Conservation (phyloP, 257 asterid genomes). For the Solanum okadae region DNA sequence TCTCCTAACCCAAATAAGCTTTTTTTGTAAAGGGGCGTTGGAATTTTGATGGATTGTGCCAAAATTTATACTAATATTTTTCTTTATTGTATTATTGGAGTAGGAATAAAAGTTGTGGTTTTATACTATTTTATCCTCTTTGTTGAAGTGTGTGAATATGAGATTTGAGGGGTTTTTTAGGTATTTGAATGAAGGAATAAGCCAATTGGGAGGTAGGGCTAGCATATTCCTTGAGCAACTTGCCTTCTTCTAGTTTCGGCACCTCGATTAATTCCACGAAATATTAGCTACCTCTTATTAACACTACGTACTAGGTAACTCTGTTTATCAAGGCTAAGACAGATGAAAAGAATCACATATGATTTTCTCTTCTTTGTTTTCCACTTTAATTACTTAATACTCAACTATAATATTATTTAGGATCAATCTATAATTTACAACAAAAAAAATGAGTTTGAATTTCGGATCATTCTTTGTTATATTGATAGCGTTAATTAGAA, state of each 20-base stretch:
- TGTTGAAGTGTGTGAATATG: background rate
- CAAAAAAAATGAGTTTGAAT: background rate
- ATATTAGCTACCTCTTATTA: no score
- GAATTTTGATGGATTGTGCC: background rate
- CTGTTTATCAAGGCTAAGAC: no score
- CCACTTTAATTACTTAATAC: background rate
- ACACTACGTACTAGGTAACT: no score
- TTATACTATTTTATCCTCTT: background rate
- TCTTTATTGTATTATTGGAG: background rate
- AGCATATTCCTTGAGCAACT: background rate
- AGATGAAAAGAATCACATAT: no score
- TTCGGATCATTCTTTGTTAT: background rate
- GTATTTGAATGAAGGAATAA: background rate
- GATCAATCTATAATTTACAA: background rate
- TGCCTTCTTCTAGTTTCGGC: background rate
- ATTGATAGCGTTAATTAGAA: background rate
- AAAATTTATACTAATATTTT: background rate
- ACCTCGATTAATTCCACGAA: background rate
- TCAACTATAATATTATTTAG: background rate
- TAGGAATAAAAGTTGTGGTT: background rate
- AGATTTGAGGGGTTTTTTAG: background rate
- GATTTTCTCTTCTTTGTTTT: background rate
- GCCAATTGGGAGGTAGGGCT: background rate
- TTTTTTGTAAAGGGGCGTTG: background rate
- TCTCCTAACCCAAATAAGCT: background rate